Base-by-base conservation (phyloP, 371 early-diverging fungal species). In the Nematocida sp. region DNA sequence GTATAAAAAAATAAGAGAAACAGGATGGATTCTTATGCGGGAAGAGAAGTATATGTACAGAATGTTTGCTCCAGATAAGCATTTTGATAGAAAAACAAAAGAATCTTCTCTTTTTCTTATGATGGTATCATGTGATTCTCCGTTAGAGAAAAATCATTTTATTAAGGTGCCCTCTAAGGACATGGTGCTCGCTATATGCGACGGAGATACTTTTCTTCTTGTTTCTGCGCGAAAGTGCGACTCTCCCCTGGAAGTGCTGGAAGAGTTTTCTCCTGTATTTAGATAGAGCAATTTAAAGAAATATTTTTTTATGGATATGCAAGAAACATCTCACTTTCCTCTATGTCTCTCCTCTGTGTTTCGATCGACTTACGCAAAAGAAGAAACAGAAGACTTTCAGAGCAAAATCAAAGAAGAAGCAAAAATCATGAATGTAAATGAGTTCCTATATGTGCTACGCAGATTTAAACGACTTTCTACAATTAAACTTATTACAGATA, bases 401-500 rank as follows among this genome's bases (percentile, higher is more conserved):
- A 59, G 59, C 49, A 57, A 32, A 36, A 68, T 68, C 16, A 68
- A 68, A 30, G 25, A 56, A 35, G 69, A 68, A 48, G 69, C 69
- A 42, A 39, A 5, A 45, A 45, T 68, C 18, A 32, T 42, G 56
- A 68, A 20, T 25, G 25, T 13, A 18, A 38, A 68, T n/a, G 69
- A 68, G 33, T 68, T 68, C 23, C 32, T 68, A 20, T 68, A 68
- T 47, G 36, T 68, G 16, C 28, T 68, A 2, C 28, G 69, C 36
- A 35, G 69, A 2, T 13, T 68, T 16, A 30, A 68, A 11, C 68
- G 67, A 32, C 92, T 94, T 32, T 85, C 87, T 59, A 90, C 90
- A 56, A 85, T 95, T 71, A 90, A 90, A 9, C 88, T 87, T 69
- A 91, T 93, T 69, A 89, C 90, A 77, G 96, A 95, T 81, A 90